Base-by-base conservation (phyloP, 2,329 filamentous ascomycete genomes). In the Exophiala sp. region DNA sequence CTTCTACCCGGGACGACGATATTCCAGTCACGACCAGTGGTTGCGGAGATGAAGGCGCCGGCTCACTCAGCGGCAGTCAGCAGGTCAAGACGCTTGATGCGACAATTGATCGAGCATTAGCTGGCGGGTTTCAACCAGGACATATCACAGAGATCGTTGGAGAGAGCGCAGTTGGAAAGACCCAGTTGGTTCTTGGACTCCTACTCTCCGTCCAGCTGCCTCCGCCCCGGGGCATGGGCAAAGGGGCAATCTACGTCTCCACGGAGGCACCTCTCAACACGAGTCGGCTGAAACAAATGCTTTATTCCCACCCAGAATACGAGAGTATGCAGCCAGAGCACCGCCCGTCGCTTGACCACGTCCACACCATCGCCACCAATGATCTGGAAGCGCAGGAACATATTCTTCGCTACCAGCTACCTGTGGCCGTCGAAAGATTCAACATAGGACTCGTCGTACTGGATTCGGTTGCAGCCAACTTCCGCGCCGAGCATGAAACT, bases 321-420 rank as follows among this genome's bases (percentile, higher is more conserved):
- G 66, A 66, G 21, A 61, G 60, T 18, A 64, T 78, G 13, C 58
- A 70, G 1, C 49, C 64, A 5, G 57, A 68, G 13, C 59, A 70
- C 3, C 66, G 63, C 18, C 82, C 89, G 1, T 86, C 86, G 0
- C 76, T 96, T 3, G 82, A 87, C 66, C 76, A 78, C 58, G 83
- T 98, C 56, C 77, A 89, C 61, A 87, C 85, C 65, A 86, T 93
- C 58, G 82, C 84, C 43, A 89, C 88, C 8, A 86, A 88, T 24
- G 90, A 97, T 65, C 81, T 97, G 48, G 93, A 97, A 68, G 84
- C 86, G 0, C 93, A 98, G 69, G 91, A 97, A 52, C 91, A 97
- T 69, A 95, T 98, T 63, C 74, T 97, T 21, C 83, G 82, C 57
- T 97, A 88, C 68, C 93, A 98, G 67, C 82, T 97, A 4, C 93